Conservation (phyloP, 768 basidiomycete species). For the Phanerochaete carnosa region DNA sequence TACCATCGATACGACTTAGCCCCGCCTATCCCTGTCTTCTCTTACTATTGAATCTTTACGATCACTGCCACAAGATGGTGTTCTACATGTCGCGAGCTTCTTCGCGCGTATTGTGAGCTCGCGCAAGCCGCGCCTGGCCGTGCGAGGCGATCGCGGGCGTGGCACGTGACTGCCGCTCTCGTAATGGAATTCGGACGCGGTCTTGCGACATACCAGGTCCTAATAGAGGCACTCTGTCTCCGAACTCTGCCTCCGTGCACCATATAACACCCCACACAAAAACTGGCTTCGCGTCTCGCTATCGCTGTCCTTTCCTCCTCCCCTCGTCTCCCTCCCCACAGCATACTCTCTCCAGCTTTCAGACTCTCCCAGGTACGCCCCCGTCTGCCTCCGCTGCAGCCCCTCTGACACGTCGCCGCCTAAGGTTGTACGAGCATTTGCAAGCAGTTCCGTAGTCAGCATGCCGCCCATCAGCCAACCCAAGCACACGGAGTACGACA, state of each 20-base stretch:
- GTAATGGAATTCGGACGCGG: background rate
- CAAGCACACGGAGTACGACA: slow-evolving; percentile 69
- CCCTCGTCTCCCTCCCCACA: background rate
- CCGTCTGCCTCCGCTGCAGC: background rate
- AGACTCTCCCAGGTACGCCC: slow-evolving; percentile 12
- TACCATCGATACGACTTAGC: background rate
- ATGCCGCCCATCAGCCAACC: slow-evolving; percentile 77
- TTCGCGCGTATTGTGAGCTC: background rate
- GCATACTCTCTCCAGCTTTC: background rate
- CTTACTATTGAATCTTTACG: background rate
- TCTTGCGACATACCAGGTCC: background rate
- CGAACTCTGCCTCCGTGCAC: background rate
- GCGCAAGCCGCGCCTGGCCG: background rate
- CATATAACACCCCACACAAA: background rate
- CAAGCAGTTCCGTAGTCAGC: slow-evolving; percentile 41
- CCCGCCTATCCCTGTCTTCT: background rate
- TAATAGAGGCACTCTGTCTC: background rate
- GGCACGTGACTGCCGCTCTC: background rate
- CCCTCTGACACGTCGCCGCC: background rate
- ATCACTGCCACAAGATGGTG: background rate
- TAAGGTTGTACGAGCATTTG: slow-evolving; percentile 37
- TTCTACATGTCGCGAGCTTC: background rate
- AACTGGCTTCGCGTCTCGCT: slow-evolving; percentile 4
- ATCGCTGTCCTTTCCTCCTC: slow-evolving; percentile 6
- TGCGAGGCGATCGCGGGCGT: background rate